These are phyloP conservation scores for Syzygium aromaticum DNA, from an alignment of 345 rosid genomes.

Conservation along the genomic window DNA sequence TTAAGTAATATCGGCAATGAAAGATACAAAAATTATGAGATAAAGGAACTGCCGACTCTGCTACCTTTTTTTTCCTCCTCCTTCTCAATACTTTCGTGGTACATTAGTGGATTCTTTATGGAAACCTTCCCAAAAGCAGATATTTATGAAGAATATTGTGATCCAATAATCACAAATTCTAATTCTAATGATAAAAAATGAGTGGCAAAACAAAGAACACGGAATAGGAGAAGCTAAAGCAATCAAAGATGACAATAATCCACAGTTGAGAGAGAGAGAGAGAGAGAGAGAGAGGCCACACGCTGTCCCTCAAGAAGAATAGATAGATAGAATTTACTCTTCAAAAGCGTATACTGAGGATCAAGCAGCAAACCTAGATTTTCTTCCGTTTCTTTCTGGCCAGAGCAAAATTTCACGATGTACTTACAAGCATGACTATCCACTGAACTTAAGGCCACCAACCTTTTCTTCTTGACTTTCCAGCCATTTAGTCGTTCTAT, in stretches of 20 bases:
- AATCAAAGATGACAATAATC: neutral
- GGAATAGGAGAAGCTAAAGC: neutral
- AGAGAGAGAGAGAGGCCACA: neutral
- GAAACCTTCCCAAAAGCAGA: neutral
- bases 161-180: neutral
- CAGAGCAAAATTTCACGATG: neutral
- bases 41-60: neutral
- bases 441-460: slow-evolving; percentile 1
- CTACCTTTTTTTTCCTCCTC: neutral
- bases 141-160: neutral
- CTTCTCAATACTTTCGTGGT: neutral
- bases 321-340: neutral
- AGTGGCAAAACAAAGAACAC: neutral
- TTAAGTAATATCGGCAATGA: neutral
- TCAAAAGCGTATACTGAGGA: neutral
- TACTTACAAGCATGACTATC: neutral
- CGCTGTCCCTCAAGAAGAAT: neutral
- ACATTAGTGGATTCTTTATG: neutral
- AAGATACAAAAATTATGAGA: neutral
- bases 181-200: neutral
- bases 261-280: neutral
- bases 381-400: neutral
- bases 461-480: slow-evolving; percentile 86
- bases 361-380: neutral
- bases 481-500: slow-evolving; percentile 67